Evolutionary conservation across 148 eudicot genomes (phyloP).

Genomic region (Dianthus caryophyllus): DNA sequence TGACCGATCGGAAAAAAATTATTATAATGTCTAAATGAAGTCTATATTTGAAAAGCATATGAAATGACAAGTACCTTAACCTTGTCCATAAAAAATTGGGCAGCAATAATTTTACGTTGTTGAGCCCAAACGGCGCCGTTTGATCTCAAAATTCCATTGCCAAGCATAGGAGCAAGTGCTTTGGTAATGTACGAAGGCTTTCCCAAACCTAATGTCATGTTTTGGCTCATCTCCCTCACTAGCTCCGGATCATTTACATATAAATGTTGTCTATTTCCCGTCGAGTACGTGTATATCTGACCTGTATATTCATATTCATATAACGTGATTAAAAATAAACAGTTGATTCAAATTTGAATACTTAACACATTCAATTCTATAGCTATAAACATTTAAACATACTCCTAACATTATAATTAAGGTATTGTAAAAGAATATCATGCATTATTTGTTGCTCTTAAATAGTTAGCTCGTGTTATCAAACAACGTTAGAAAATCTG

Average conservation of each 20-base stretch:
- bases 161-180: constrained; percentile 72
- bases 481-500: too few species aligned
- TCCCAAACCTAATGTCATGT: constrained; percentile 47
- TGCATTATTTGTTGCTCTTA: too few species aligned
- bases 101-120: constrained; percentile 69
- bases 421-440: too few species aligned
- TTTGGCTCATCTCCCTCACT: constrained; percentile 67
- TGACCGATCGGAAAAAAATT: too few species aligned
- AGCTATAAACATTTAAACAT: too few species aligned
- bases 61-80: constrained; percentile 51
- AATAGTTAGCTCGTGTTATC: too few species aligned
- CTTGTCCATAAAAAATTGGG: constrained; percentile 76
- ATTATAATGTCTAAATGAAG: too few species aligned
- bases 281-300: constrained; percentile 54
- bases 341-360: too few species aligned
- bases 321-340: too few species aligned
- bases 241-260: constrained; percentile 57
- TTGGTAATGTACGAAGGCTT: constrained; percentile 66
- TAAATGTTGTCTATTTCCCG: constrained; percentile 67
- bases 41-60: not conserved
- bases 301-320: constrained; percentile 55
- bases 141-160: constrained; percentile 78
- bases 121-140: constrained; percentile 63
- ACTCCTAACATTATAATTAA: too few species aligned
- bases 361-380: too few species aligned